Base-by-base conservation (phyloP, 148 eudicot genomes). In the Tetragonia tetragonoides region DNA sequence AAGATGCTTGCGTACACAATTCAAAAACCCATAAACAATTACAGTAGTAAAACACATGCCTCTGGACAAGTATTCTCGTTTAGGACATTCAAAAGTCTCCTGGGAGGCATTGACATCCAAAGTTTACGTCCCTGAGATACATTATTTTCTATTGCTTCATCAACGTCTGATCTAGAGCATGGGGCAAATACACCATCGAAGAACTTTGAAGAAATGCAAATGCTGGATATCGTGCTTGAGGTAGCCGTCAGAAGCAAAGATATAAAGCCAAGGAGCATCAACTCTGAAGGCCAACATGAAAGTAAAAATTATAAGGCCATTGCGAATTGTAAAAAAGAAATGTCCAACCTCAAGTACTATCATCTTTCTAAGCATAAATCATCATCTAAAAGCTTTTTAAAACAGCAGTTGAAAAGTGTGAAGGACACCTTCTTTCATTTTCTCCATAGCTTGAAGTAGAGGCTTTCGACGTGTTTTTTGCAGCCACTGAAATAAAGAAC, bases 181-280 rank as follows among this genome's bases (percentile, higher is more conserved):
- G 99, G 99, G 68, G 97, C 87, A 89, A 95, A 95, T 34, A 77
- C 78, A 68, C 85, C 85, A 67, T 86, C 86, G 85, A 91, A 95
- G 75, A 88, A 93, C 90, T 84, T 95, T 65, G 97, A 87, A 3
- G 92, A 83, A 69, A 95, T 88, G 81, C 99, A 95, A 49, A 95
- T 89, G 82, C 84, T 88, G 41, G 99, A 88, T 84, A 95, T 90
- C 56, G 87, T 78, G 80, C 88, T 93, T 73, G 99, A 89, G 76
- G 97, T 95, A 68, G 99, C 97, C 40, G 99, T 90, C 57, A 95
- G 83, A 74, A 95, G 90, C 63, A 95, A 92, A 64, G 99, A 95
- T 62, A 95, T 93, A 84, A 95, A 93, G 56, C 99, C 99, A 54
- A 95, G 92, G 68, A 95, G 92, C 99, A 95, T 95, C 89, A 95